Evolutionary conservation across 2,329 filamentous ascomycete species (phyloP).

Genomic region (Arthrobotrys sinensis): DNA sequence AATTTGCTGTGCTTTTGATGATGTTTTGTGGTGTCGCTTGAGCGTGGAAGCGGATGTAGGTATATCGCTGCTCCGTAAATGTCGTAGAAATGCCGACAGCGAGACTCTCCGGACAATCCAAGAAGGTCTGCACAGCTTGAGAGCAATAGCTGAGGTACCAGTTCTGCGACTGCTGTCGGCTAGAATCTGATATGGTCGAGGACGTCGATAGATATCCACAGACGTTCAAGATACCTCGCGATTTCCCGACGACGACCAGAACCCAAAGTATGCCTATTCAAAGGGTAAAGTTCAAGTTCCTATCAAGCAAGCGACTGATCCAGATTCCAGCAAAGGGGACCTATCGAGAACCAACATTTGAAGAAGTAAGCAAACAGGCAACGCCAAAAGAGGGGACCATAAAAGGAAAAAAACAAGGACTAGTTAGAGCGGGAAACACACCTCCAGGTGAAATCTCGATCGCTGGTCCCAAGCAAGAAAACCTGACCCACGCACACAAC

Average conservation of each 20-base stretch:
- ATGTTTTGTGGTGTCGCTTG: slow-evolving; percentile 22
- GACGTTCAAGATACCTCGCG: slow-evolving; percentile 10
- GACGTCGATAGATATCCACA: background rate
- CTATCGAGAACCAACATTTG: slow-evolving; percentile 45
- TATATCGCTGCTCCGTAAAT: slow-evolving; percentile 4
- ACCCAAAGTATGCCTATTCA: slow-evolving; percentile 20
- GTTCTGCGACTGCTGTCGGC: background rate
- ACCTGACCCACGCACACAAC: slow-evolving; percentile 58
- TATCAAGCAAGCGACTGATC: slow-evolving; percentile 24
- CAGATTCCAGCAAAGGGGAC: slow-evolving; percentile 29
- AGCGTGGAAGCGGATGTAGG: background rate
- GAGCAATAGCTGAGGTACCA: background rate
- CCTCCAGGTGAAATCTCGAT: slow-evolving; percentile 52
- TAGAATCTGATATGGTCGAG: background rate
- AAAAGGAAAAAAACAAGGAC: slow-evolving; percentile 32
- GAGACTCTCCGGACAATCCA: background rate
- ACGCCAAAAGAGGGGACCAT: slow-evolving; percentile 54
- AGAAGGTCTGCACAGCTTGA: background rate
- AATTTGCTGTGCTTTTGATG: slow-evolving; percentile 14
- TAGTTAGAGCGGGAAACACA: slow-evolving; percentile 41
- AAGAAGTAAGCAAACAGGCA: slow-evolving; percentile 58
- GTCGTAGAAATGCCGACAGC: background rate
- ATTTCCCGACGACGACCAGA: slow-evolving; percentile 17
- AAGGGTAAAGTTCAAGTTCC: slow-evolving; percentile 23
- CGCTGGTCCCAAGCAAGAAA: slow-evolving; percentile 59